These are phyloP conservation scores for Malassezia arunalokei DNA, from an alignment of 1,284 basidiomycete species.

Conservation along the genomic window DNA sequence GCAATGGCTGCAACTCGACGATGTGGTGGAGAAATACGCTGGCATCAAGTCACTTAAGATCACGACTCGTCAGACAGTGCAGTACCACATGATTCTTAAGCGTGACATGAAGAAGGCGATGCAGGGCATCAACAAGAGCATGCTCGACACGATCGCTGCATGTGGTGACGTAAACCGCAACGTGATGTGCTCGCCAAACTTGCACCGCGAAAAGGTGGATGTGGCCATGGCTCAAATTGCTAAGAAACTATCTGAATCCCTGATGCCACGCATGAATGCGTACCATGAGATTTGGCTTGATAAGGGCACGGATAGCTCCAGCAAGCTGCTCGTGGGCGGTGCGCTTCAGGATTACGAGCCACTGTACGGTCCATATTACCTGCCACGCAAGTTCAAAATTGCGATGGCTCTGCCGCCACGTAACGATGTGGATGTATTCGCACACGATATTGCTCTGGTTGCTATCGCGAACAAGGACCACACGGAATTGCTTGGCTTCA, in stretches of 20 bases:
- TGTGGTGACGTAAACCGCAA: constrained; percentile 96
- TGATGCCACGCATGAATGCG: constrained; percentile 79
- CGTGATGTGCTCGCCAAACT: constrained; percentile 84
- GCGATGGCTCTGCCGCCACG: constrained; percentile 90
- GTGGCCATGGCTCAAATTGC: constrained; percentile 71
- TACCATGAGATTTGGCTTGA: constrained; percentile 99
- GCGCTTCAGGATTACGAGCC: constrained; percentile 89
- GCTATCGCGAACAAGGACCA: constrained; percentile 61
- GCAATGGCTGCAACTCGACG: constrained; percentile 92
- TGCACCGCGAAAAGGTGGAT: constrained; percentile 72
- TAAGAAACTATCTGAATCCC: constrained; percentile 70
- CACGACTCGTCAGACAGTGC: constrained; percentile 96
- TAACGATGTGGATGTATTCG: constrained; percentile 91
- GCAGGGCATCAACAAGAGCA: constrained; percentile 80
- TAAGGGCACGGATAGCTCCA: constrained; percentile 45
- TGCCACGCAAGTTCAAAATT: constrained; percentile 95
- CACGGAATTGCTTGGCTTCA: constrained; percentile 48
- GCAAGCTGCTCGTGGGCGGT: constrained; percentile 75
- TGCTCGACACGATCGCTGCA: constrained; percentile 91
- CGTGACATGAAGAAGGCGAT: constrained; percentile 88
- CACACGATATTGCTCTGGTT: constrained; percentile 90
- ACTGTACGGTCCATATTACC: constrained; percentile 89
- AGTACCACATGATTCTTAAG: constrained; percentile 99
- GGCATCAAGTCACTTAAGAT: constrained; percentile 82
- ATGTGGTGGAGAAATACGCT: constrained; percentile 88